Evolutionary conservation across 306 rosid species (phyloP).

Genomic region (Inga leiocalycina): DNA sequence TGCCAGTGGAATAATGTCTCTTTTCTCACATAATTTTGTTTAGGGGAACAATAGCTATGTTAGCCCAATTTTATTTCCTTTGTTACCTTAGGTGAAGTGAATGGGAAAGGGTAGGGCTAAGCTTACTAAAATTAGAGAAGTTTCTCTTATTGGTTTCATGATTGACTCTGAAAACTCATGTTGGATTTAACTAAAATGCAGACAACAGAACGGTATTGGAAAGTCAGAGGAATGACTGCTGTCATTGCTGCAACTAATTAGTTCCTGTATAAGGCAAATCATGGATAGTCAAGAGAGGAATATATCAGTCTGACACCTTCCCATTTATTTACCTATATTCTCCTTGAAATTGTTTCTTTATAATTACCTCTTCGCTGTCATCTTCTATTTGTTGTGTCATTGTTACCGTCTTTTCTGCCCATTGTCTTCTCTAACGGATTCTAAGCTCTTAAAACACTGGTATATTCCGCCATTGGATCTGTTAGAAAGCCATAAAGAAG

Average conservation of each 20-base stretch:
- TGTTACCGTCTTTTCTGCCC: neutral
- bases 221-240: neutral
- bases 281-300: neutral
- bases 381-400: neutral
- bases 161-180: neutral
- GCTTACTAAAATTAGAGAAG: neutral
- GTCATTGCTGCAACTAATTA: constrained; percentile 8
- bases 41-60: neutral
- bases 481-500: neutral
- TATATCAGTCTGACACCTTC: neutral
- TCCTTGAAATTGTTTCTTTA: neutral
- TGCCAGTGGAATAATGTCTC: neutral
- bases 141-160: neutral
- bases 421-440: neutral
- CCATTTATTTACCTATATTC: neutral
- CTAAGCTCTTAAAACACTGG: neutral
- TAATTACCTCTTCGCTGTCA: neutral
- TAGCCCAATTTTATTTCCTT: neutral
- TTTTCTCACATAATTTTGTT: neutral
- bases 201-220: neutral
- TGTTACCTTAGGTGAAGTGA: constrained; percentile 9
- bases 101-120: neutral
- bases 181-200: neutral
- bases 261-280: constrained; percentile 12
- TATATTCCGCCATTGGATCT: neutral